Base-by-base conservation (phyloP, 2,329 filamentous ascomycete species). In the Parafenestella ontariensis region DNA sequence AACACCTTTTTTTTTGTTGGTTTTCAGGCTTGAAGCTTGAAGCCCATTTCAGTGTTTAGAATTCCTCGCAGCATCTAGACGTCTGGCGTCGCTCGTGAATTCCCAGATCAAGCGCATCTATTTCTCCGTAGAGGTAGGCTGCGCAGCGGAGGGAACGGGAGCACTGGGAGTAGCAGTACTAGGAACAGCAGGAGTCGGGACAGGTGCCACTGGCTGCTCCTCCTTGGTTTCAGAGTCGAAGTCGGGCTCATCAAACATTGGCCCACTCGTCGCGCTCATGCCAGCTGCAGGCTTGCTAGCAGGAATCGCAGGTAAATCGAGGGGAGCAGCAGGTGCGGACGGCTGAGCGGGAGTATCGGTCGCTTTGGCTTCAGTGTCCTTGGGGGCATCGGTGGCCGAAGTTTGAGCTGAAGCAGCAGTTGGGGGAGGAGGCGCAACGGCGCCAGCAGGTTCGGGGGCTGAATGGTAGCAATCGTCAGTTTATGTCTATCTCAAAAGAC, bases 241-340 rank as follows among this genome's bases (percentile, higher is more conserved):
- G 49, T 68, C 62, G 23, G 66, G 67, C 46, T 73, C 64, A 21
- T 74, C 72, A 34, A 62, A 65, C 64, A 77, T 53, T 9, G 74
- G 74, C 15, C 74, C 74, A 29, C 71, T 75, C 9, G 74, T 77
- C 11, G 74, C 74, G 31, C 71, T 75, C 74, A 76, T 76, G 29
- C 73, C 73, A 17, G 70, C 70, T 20, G 71, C 72, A 21, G 68
- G 65, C 56, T 69, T 64, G 11, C 58, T 59, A 7, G 62, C 49
- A 4, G 73, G 70, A 36, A 72, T 49, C 10, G 61, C 61, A 5
- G 70, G 66, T 9, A 63, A 47, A 33, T 65, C 59, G 18, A 66
- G 54, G 2, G 64, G 46, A 24, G 58, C 58, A 29, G 58, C 54
- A 17, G 61, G 58, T 10, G 58, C 58, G 15, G 66, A 58, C 2